phyloP scores from a whole-genome alignment of 371 early-diverging fungal species.

The Phascolomyces articulosus region DNA sequence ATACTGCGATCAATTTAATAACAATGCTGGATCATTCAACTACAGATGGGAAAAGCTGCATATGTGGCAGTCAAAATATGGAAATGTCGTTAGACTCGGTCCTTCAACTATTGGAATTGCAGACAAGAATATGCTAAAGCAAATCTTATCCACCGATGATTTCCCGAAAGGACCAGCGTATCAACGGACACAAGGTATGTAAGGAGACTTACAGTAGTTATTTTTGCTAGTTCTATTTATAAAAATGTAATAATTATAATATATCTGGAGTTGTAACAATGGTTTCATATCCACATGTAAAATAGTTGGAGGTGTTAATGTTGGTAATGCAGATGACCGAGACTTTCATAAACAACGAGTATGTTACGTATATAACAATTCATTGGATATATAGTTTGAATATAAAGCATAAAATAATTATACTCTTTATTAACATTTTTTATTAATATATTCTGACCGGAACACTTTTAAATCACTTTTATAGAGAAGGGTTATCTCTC shows the following conservation, averaged over 20 bases:
- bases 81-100: constrained; percentile 22
- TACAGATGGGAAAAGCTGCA: constrained; percentile 11
- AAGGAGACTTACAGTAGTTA: too few species aligned
- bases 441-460: too few species aligned
- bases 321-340: constrained; percentile 24
- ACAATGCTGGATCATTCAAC: too few species aligned
- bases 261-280: too few species aligned
- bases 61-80: constrained; percentile 22
- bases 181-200: neutral
- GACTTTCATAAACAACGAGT: constrained; percentile 43
- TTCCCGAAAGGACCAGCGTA: constrained; percentile 17
- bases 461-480: too few species aligned
- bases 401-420: too few species aligned
- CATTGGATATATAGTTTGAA: too few species aligned
- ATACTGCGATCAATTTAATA: too few species aligned
- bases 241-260: too few species aligned
- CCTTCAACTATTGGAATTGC: constrained; percentile 14
- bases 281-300: neutral
- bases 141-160: constrained; percentile 23
- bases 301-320: constrained; percentile 10
- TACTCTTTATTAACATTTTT: too few species aligned
- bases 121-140: constrained; percentile 32
- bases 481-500: constrained; percentile 44
- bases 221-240: too few species aligned
- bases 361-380: too few species aligned